Conservation (phyloP, 1,139 yeast species). For the Casaregolazyma lundiana region DNA sequence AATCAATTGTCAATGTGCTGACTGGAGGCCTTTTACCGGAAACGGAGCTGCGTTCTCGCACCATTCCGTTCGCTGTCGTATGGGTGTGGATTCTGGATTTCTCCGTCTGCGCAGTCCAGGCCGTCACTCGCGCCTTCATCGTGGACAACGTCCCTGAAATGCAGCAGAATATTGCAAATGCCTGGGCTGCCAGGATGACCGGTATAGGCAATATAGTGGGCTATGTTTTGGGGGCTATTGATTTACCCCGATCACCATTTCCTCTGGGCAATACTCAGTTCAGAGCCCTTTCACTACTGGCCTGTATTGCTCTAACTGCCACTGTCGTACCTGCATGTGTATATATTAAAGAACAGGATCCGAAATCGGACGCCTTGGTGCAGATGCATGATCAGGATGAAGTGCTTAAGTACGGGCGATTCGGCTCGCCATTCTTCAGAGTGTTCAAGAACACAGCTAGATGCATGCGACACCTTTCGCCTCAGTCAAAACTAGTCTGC, state of each 20-base stretch:
- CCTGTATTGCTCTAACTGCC: slow-evolving; percentile 40
- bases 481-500: slow-evolving; percentile 29
- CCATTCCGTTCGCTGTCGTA: slow-evolving; percentile 45
- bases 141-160: slow-evolving; percentile 52
- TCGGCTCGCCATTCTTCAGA: neutral
- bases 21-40: slow-evolving; percentile 31
- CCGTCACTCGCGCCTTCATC: slow-evolving; percentile 52
- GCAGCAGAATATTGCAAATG: slow-evolving; percentile 56
- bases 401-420: neutral
- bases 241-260: slow-evolving; percentile 35
- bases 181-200: slow-evolving; percentile 71
- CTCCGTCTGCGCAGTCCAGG: slow-evolving; percentile 53
- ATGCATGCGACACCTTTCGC: slow-evolving; percentile 35
- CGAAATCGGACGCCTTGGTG: slow-evolving; percentile 37
- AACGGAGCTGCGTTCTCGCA: slow-evolving; percentile 32
- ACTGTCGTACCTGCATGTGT: slow-evolving; percentile 41
- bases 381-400: slow-evolving; percentile 1
- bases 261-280: slow-evolving; percentile 47
- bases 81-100: slow-evolving; percentile 52
- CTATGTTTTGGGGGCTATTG: slow-evolving; percentile 44
- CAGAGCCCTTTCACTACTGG: slow-evolving; percentile 44
- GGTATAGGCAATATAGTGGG: slow-evolving; percentile 55
- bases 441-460: slow-evolving; percentile 31
- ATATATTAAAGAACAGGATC: slow-evolving; percentile 43
- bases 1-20: slow-evolving; percentile 31